A percentile compares a stretch with the other conserved stretches of the same genome.
phyloP scores from a whole-genome alignment of 1,139 yeast genomes.

The Yamadazyma triangularis region DNA sequence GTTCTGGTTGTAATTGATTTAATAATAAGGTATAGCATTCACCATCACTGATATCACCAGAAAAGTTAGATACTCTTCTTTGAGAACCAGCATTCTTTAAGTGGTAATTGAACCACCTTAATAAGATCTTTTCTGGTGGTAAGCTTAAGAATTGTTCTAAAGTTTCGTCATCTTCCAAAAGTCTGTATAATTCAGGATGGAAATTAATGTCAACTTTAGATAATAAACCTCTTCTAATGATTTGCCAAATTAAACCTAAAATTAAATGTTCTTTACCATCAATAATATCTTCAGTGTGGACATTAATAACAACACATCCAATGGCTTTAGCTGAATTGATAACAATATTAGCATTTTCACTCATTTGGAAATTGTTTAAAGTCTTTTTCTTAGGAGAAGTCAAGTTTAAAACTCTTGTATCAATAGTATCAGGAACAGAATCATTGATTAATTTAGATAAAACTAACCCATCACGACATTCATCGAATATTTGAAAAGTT shows the following conservation, averaged over 20 bases:
- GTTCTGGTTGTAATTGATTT: slow-evolving; percentile 81
- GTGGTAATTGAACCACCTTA: slow-evolving; percentile 97
- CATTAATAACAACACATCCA: slow-evolving; percentile 97
- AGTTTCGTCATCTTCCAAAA: slow-evolving; percentile 94
- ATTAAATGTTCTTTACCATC: slow-evolving; percentile 97
- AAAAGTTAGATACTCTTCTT: slow-evolving; percentile 81
- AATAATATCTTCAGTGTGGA: slow-evolving; percentile 93
- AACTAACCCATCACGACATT: slow-evolving; percentile 92
- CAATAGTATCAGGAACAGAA: slow-evolving; percentile 97
- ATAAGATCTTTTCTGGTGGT: slow-evolving; percentile 95
- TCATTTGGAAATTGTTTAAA: slow-evolving; percentile 92
- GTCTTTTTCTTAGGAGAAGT: slow-evolving; percentile 71
- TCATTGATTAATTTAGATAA: slow-evolving; percentile 92
- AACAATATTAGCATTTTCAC: slow-evolving; percentile 95
- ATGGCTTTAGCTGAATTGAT: slow-evolving; percentile 98
- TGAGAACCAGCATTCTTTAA: slow-evolving; percentile 90
- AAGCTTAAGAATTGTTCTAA: slow-evolving; percentile 92
- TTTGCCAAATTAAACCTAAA: slow-evolving; percentile 96
- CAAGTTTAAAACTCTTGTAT: slow-evolving; percentile 90
- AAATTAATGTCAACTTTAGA: slow-evolving; percentile 92
- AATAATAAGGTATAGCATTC: slow-evolving; percentile 89
- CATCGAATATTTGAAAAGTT: slow-evolving; percentile 93
- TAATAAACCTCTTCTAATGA: slow-evolving; percentile 90
- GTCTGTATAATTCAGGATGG: slow-evolving; percentile 94
- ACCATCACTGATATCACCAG: slow-evolving; percentile 88